phyloP scores from a whole-genome alignment of 2,329 filamentous ascomycete species.

The Cryphonectria japonica region DNA sequence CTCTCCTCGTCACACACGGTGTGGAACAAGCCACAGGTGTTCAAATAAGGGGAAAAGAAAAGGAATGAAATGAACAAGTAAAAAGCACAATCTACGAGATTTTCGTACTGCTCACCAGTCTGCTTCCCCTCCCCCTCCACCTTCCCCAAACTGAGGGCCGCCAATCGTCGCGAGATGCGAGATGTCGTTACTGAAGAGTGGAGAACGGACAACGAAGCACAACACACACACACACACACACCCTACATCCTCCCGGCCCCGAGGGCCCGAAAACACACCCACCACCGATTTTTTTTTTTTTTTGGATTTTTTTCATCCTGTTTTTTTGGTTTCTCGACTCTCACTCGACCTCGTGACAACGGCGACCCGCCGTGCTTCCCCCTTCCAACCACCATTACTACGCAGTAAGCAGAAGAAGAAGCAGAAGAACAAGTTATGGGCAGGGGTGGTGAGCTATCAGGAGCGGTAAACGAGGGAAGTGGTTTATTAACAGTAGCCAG shows the following conservation, averaged over 20 bases:
- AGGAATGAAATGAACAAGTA: too few relatives aligned
- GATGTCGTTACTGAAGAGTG: background rate
- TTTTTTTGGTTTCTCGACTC: background rate
- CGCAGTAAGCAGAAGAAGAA: background rate
- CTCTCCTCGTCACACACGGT: background rate
- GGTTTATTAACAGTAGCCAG: background rate
- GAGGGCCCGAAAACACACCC: background rate
- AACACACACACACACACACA: background rate
- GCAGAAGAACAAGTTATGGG: background rate
- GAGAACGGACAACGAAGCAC: background rate
- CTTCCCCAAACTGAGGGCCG: background rate
- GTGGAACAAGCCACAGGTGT: background rate
- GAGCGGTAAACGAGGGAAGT: background rate
- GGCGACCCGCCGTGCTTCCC: background rate
- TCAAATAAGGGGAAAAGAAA: background rate
- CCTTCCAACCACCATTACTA: background rate
- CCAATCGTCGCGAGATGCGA: background rate
- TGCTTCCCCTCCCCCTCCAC: too few relatives aligned
- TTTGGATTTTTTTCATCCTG: background rate
- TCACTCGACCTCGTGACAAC: background rate
- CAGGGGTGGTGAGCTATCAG: too few relatives aligned
- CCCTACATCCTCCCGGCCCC: background rate
- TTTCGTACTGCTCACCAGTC: background rate
- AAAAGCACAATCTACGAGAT: background rate
- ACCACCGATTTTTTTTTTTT: background rate